Evolutionary conservation across 2,329 filamentous ascomycete genomes (phyloP), one percentile per base, ranked within the genome.

Genomic region (Aspergillus transmontanensis): DNA sequence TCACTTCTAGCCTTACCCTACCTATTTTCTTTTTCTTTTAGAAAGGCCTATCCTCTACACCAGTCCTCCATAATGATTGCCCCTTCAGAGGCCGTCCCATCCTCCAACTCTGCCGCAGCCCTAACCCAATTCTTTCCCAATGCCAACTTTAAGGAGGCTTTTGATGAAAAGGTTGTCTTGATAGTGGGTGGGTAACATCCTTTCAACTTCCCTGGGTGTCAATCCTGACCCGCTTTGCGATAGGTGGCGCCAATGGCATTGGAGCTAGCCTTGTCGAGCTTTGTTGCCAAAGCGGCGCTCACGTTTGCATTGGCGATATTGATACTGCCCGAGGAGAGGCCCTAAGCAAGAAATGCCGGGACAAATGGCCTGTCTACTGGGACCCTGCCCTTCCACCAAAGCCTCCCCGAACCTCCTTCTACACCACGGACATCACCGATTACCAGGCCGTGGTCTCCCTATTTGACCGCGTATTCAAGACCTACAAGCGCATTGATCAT

Each of bases 401-500:
- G 30, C 64, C 68, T 11, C 68, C 70, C 1, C 59, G 69, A 2
- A 69, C 69, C 21, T 69, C 72, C 51, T 85, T 83, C 71, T 74
- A 80, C 16, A 69, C 73, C 21, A 77, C 78, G 36, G 81, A 86
- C 69, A 81, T 84, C 10, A 77, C 78, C 11, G 71, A 77, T 50
- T 84, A 85, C 67, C 67, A 76, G n/a, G 78, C 80, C 16, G 78
- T 83, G 32, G 70, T 84, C 34, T 72, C 73, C 4, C 72, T 86
- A 5, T 85, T 85, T 69, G 78, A 83, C 28, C 64, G 75, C 3
- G 82, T 83, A 0, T 78, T 79, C 48, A 71, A 78, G 7, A 76
- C 73, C n/a, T 81, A 82, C 62, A 80, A 81, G 3, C 74, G 73
- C 6, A 77, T 85, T 26, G 83, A 86, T 62, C 79, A 83, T 63